These are phyloP conservation scores for Melastoma malabathricum DNA, from an alignment of 345 rosid species.

Conservation along the genomic window DNA sequence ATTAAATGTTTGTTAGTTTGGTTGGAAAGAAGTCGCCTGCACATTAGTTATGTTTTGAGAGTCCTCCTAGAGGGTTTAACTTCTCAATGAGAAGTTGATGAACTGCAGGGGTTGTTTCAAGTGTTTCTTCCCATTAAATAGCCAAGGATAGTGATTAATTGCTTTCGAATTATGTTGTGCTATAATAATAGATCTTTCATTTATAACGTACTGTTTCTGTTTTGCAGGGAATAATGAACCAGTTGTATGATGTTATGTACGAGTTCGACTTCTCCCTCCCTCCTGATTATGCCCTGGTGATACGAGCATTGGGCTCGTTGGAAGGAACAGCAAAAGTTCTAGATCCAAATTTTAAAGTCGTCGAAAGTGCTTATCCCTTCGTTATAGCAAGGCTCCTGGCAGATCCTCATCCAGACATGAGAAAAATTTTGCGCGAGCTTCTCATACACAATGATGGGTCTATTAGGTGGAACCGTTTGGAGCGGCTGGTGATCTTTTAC, in stretches of 20 bases:
- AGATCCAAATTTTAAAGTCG: constrained; percentile 80
- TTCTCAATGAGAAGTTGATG: too few relatives aligned
- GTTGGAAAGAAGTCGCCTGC: too few relatives aligned
- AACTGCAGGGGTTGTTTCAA: too few relatives aligned
- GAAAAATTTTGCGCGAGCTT: constrained; percentile 78
- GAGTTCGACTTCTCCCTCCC: constrained; percentile 84
- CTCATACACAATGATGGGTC: constrained; percentile 76
- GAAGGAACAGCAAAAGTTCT: constrained; percentile 96
- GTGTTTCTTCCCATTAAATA: too few relatives aligned
- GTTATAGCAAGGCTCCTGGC: constrained; percentile 79
- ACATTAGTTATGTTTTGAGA: too few relatives aligned
- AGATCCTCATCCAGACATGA: constrained; percentile 92
- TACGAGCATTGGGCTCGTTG: constrained; percentile 84
- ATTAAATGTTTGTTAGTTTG: too few relatives aligned
- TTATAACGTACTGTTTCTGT: constrained; percentile 3
- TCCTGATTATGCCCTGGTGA: constrained; percentile 86
- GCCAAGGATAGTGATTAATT: too few relatives aligned
- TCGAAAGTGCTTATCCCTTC: constrained; percentile 87
- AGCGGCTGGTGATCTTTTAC: constrained; percentile 55
- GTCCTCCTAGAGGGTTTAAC: too few relatives aligned
- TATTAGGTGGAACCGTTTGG: constrained; percentile 87
- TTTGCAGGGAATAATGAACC: constrained; percentile 72
- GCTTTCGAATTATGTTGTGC: not conserved
- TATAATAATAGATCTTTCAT: not conserved
- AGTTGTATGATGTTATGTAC: constrained; percentile 79